Percentiles rank a stretch among this genome's conserved stretches.
Conservation (phyloP, 2,329 filamentous ascomycete genomes). For the Byssoonygena ceratinophila region DNA sequence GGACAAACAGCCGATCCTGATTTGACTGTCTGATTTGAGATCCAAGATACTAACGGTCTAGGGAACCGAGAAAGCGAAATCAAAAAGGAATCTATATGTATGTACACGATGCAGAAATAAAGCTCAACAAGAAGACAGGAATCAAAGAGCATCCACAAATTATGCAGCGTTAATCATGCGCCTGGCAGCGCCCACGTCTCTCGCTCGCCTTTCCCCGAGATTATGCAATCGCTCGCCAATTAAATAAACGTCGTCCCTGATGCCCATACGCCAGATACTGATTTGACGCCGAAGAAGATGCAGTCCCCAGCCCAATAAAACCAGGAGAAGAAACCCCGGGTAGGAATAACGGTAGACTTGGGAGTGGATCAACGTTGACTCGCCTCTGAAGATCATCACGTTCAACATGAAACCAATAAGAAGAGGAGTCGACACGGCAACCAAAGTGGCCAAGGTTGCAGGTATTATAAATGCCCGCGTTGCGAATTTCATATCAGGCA, state of each 20-base stretch:
- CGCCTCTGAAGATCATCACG: conserved; percentile 29
- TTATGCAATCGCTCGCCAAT: conserved; percentile 94
- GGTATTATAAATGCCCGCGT: conserved; percentile 84
- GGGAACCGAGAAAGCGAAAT: no score
- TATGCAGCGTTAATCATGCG: conserved; percentile 25
- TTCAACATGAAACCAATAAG: conserved; percentile 46
- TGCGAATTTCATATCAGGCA: conserved; percentile 66
- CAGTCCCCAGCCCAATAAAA: conserved; percentile 40
- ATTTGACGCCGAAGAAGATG: conserved; percentile 45
- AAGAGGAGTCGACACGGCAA: conserved; percentile 57
- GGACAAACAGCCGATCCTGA: background rate
- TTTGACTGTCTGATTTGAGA: no score
- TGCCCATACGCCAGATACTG: conserved; percentile 64
- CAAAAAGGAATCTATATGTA: no score
- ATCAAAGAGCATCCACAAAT: background rate
- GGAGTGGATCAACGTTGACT: conserved; percentile 26
- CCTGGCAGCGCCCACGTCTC: conserved; percentile 31
- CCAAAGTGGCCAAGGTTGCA: conserved; percentile 48
- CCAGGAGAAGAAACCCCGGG: conserved; percentile 50
- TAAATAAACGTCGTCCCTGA: conserved; percentile 89
- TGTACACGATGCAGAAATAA: no score
- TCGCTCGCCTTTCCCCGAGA: conserved; percentile 55
- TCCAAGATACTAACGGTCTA: no score
- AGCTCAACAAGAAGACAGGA: no score
- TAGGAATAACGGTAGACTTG: conserved; percentile 60